These are phyloP conservation scores for Tagetes erecta DNA, from an alignment of 129 eudicot genomes.

Conservation along the genomic window DNA sequence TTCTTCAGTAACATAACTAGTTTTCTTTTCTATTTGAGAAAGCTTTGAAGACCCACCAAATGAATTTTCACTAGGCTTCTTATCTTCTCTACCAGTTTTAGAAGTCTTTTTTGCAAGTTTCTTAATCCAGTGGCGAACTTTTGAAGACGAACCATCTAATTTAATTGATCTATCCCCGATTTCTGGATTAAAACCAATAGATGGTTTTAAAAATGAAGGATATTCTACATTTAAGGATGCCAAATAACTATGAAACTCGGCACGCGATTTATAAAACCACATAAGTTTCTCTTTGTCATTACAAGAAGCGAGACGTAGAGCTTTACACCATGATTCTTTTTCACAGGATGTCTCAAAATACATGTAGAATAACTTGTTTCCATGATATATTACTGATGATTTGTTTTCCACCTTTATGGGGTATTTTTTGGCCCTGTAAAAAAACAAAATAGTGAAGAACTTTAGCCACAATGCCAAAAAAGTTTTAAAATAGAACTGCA, in stretches of 20 bases:
- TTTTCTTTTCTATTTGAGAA: slow-evolving; percentile 39
- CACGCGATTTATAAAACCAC: slow-evolving; percentile 56
- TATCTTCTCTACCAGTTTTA: slow-evolving; percentile 61
- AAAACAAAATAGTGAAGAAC: slow-evolving; percentile 12
- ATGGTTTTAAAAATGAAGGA: slow-evolving; percentile 79
- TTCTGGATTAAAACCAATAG: slow-evolving; percentile 44
- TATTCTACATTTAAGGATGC: slow-evolving; percentile 62
- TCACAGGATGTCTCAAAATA: slow-evolving; percentile 84
- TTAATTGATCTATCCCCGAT: slow-evolving; percentile 48
- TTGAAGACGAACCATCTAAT: slow-evolving; percentile 73
- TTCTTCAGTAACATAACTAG: slow-evolving; percentile 41
- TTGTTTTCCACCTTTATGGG: slow-evolving; percentile 87
- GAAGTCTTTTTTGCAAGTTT: slow-evolving; percentile 73
- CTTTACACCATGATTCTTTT: slow-evolving; percentile 97
- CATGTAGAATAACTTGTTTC: slow-evolving; percentile 59
- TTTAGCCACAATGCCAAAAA: slow-evolving; percentile 16
- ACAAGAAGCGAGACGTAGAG: slow-evolving; percentile 80
- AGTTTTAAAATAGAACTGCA: neutral
- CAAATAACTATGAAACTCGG: slow-evolving; percentile 63
- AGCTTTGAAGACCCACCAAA: slow-evolving; percentile 33
- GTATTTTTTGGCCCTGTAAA: slow-evolving; percentile 77
- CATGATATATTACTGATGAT: slow-evolving; percentile 54
- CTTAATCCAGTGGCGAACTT: slow-evolving; percentile 75
- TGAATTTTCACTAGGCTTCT: slow-evolving; percentile 37
- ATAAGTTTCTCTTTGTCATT: slow-evolving; percentile 50